phyloP scores from a whole-genome alignment of 495 filamentous ascomycete species.

The Aspergillus homomorphus region DNA sequence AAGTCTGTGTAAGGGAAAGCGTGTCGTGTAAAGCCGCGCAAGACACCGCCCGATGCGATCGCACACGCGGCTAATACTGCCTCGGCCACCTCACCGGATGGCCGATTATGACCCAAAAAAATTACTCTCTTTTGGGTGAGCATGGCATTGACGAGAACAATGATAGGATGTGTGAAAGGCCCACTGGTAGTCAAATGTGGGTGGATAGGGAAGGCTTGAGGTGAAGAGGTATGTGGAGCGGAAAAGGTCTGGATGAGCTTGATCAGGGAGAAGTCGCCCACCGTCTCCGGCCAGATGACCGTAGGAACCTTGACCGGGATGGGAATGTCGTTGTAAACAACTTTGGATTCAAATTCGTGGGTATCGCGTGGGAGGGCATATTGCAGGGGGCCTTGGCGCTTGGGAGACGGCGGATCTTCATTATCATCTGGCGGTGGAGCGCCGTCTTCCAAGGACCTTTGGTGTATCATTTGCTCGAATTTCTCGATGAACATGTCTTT shows the following conservation, averaged over 20 bases:
- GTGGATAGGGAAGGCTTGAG: constrained; percentile 85
- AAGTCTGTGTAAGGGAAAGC: constrained; percentile 98
- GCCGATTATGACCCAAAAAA: constrained; percentile 91
- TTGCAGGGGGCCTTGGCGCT: constrained; percentile 40
- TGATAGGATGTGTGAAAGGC: constrained; percentile 55
- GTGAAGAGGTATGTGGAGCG: constrained; percentile 69
- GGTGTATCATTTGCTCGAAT: constrained; percentile 89
- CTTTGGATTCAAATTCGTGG: constrained; percentile 92
- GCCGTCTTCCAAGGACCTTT: constrained; percentile 51
- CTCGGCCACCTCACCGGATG: constrained; percentile 91
- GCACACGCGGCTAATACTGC: constrained; percentile 92
- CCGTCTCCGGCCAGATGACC: constrained; percentile 88
- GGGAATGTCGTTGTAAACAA: constrained; percentile 91
- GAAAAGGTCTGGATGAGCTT: constrained; percentile 95
- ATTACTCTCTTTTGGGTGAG: constrained; percentile 96
- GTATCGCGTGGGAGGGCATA: constrained; percentile 85
- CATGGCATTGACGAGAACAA: constrained; percentile 58
- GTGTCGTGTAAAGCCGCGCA: constrained; percentile 92
- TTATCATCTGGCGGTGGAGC: constrained; percentile 27
- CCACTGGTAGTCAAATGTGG: constrained; percentile 92
- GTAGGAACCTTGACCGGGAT: constrained; percentile 95
- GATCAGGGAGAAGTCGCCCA: constrained; percentile 95
- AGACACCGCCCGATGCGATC: constrained; percentile 88
- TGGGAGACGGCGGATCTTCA: constrained; percentile 42
- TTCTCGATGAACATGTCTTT: constrained; percentile 98